phyloP scores from a whole-genome alignment of 371 early-diverging fungal species.

The Mucor circinelloides region DNA sequence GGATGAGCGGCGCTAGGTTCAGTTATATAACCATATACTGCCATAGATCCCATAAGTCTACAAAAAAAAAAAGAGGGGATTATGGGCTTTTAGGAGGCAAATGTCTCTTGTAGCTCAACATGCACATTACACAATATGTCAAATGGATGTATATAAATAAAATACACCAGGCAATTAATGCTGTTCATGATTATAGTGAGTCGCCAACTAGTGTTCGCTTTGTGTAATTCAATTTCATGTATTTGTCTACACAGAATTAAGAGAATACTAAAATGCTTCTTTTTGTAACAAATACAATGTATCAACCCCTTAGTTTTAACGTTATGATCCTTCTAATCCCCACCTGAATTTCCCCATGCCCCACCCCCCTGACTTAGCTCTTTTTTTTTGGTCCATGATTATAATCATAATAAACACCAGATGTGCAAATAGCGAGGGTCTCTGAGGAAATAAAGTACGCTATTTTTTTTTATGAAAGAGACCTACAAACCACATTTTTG shows the following conservation, averaged over 20 bases:
- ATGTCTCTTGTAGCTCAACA: neutral
- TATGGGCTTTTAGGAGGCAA: neutral
- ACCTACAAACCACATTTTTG: neutral
- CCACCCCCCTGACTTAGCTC: neutral
- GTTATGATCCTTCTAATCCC: neutral
- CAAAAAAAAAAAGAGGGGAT: neutral
- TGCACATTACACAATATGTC: neutral
- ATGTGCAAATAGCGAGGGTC: neutral
- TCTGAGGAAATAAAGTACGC: neutral
- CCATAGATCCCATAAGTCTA: no score
- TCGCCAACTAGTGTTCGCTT: neutral
- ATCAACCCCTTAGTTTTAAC: neutral
- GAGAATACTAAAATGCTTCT: conserved; percentile 1
- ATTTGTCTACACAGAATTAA: neutral
- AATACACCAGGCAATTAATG: neutral
- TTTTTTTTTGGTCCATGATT: neutral
- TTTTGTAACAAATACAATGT: neutral
- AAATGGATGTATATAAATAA: neutral
- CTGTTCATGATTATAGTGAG: neutral
- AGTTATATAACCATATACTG: no score
- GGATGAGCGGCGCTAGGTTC: no score
- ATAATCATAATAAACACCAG: neutral
- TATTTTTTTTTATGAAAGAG: neutral
- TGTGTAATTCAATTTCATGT: neutral
- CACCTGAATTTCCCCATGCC: neutral